Percentiles rank a stretch among this genome's conserved stretches.
These are phyloP conservation scores for Polytolypa hystricis DNA, from an alignment of 2,329 filamentous ascomycete species.

Conservation along the genomic window DNA sequence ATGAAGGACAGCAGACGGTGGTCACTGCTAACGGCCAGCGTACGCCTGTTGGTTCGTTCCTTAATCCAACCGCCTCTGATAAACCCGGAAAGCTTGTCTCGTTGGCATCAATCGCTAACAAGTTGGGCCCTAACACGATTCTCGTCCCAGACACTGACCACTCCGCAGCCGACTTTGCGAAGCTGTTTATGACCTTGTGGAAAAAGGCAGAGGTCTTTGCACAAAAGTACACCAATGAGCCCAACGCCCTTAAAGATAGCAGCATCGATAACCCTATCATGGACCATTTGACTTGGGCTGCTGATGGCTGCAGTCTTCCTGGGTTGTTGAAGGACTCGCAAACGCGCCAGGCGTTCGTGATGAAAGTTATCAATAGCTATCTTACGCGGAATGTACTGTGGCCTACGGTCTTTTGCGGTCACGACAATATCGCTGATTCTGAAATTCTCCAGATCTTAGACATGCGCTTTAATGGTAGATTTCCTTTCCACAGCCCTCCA, in stretches of 20 bases:
- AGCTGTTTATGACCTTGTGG: background rate
- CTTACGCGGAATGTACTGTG: constrained; percentile 16
- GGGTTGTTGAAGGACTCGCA: constrained; percentile 15
- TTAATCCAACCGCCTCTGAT: background rate
- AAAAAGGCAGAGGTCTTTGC: background rate
- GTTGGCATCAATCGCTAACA: background rate
- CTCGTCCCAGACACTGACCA: background rate
- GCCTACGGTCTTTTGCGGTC: constrained; percentile 16
- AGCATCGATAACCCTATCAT: background rate
- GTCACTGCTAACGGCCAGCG: background rate
- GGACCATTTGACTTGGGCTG: background rate
- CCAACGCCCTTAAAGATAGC: background rate
- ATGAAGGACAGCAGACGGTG: background rate
- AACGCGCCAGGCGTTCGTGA: constrained; percentile 17
- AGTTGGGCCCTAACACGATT: background rate
- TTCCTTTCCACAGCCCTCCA: background rate
- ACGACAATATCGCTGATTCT: constrained; percentile 14
- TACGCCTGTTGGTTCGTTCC: background rate
- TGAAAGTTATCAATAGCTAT: constrained; percentile 21
- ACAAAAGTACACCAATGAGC: background rate
- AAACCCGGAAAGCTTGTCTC: background rate
- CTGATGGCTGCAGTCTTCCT: background rate
- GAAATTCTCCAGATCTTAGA: constrained; percentile 15
- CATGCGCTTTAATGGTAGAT: constrained; percentile 14
- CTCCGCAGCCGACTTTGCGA: background rate